Evolutionary conservation across 345 rosid genomes (phyloP).

Genomic region (Hypericum androsaemum): DNA sequence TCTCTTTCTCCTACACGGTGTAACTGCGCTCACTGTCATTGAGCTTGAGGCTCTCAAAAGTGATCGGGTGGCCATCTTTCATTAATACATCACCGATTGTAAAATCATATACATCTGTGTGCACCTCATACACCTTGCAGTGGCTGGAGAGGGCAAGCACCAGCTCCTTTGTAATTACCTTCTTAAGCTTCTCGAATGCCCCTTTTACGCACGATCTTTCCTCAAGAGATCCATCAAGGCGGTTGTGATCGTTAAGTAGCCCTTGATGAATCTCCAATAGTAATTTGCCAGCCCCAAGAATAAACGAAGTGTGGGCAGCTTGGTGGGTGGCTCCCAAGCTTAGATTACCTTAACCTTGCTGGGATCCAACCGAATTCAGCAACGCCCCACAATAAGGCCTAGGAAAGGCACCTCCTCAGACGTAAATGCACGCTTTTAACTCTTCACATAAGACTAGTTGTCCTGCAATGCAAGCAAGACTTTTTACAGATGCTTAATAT

Average conservation of each 20-base stretch:
- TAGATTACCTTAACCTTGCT: neutral
- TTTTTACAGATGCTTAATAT: neutral
- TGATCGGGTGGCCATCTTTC: neutral
- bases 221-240: neutral
- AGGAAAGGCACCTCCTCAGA: neutral
- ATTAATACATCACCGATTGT: neutral
- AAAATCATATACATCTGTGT: neutral
- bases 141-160: neutral
- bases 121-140: neutral
- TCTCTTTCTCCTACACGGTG: too few species aligned
- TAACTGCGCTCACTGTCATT: neutral
- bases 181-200: neutral
- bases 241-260: neutral
- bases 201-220: neutral
- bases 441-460: constrained; percentile 1
- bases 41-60: neutral
- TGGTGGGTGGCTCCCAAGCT: neutral
- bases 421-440: neutral
- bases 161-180: neutral
- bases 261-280: neutral
- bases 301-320: neutral
- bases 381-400: too few species aligned
- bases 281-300: neutral
- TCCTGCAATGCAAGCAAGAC: neutral
- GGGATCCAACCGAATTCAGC: too few species aligned